Evolutionary conservation across 106 monocot species (phyloP).

Genomic region (Iris macrosiphon): DNA sequence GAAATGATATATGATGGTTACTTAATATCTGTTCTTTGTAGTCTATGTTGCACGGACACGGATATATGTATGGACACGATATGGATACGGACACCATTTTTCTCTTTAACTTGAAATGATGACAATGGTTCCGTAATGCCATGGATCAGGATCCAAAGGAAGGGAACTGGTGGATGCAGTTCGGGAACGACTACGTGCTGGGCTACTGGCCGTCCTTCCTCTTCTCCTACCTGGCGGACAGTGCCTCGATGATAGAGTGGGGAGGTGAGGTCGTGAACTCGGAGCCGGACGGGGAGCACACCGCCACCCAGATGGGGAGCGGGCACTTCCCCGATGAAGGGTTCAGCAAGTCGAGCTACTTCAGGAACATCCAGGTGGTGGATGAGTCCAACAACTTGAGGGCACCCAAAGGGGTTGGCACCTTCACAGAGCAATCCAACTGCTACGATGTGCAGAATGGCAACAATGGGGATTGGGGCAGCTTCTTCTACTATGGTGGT

Average conservation of each 20-base stretch:
- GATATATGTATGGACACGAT: too few species aligned
- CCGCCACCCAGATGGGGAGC: conserved; percentile 51
- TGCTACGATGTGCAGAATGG: conserved; percentile 49
- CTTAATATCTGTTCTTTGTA: too few species aligned
- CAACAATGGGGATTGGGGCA: conserved; percentile 42
- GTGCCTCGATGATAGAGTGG: conserved; percentile 47
- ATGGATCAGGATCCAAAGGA: conserved; percentile 32
- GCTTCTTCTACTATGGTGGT: conserved; percentile 51
- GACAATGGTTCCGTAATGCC: too few species aligned
- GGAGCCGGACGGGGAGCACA: conserved; percentile 37
- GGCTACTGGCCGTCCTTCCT: conserved; percentile 56
- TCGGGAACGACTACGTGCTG: conserved; percentile 34
- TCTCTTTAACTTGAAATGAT: too few species aligned
- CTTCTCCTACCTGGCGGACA: conserved; percentile 36
- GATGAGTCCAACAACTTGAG: conserved; percentile 41
- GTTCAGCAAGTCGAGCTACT: conserved; percentile 44
- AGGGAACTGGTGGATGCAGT: conserved; percentile 59
- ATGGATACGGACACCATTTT: too few species aligned
- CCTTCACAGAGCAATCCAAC: conserved; percentile 42
- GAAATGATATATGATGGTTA: too few species aligned
- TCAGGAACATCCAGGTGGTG: conserved; percentile 46
- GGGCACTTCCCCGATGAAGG: conserved; percentile 53
- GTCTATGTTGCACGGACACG: too few species aligned
- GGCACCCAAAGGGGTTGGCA: conserved; percentile 25
- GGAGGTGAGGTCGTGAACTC: conserved; percentile 56